These are phyloP conservation scores for Picochlorum costavermella DNA, from an alignment of 139 green algal species.

Conservation along the genomic window DNA sequence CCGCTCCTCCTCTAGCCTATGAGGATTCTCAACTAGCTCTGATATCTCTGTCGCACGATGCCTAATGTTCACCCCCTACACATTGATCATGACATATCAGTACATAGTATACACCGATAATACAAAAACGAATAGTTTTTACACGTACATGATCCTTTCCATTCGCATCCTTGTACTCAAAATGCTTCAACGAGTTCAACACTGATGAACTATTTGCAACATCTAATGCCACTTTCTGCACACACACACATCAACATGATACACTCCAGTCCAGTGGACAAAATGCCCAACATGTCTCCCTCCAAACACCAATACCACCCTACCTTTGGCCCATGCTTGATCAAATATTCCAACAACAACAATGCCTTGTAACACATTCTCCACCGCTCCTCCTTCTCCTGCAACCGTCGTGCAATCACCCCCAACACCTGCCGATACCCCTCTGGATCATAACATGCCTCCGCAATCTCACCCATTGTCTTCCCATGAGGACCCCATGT, in stretches of 20 bases:
- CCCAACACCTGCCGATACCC: slow-evolving; percentile 77
- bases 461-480: slow-evolving; percentile 79
- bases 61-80: slow-evolving; percentile 70
- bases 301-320: not conserved
- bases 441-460: slow-evolving; percentile 55
- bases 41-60: slow-evolving; percentile 70
- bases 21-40: slow-evolving; percentile 46
- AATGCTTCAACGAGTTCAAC: slow-evolving; percentile 64
- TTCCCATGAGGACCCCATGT: slow-evolving; percentile 79
- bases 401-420: slow-evolving; percentile 60
- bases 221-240: slow-evolving; percentile 54
- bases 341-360: slow-evolving; percentile 79
- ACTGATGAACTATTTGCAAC: slow-evolving; percentile 42
- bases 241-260: too few species aligned
- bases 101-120: too few species aligned
- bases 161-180: slow-evolving; percentile 76
- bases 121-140: too few species aligned
- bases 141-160: slow-evolving; percentile 48
- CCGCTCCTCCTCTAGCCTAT: slow-evolving; percentile 55
- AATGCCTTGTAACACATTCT: slow-evolving; percentile 86
- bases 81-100: slow-evolving; percentile 16
- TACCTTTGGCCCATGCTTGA: slow-evolving; percentile 70
- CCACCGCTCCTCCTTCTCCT: slow-evolving; percentile 77
- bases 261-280: too few species aligned
- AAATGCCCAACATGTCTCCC: too few species aligned